Evolutionary conservation across 176 grass and related monocot genomes (phyloP).

Genomic region (Ampelocalamus luodianensis): DNA sequence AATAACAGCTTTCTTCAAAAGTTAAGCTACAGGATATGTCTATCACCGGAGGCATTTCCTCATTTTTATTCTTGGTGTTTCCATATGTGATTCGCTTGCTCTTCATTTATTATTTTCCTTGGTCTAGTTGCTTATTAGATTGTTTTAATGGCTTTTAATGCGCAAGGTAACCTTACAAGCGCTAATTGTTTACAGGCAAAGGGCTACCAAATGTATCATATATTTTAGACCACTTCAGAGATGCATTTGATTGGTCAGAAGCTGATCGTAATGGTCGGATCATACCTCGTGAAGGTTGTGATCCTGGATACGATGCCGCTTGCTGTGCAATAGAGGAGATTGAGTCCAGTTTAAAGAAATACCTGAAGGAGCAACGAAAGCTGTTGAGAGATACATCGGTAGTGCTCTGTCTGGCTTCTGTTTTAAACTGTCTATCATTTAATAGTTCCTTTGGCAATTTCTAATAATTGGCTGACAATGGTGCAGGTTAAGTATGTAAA

Average conservation of each 20-base stretch:
- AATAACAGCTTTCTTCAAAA: constrained; percentile 35
- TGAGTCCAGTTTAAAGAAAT: constrained; percentile 58
- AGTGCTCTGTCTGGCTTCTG: constrained; percentile 18
- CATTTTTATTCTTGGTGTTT: neutral
- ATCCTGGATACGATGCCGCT: constrained; percentile 76
- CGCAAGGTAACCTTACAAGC: constrained; percentile 30
- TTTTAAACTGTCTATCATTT: constrained; percentile 30
- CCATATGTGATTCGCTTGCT: constrained; percentile 16
- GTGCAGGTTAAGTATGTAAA: constrained; percentile 83
- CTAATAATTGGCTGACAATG: constrained; percentile 22
- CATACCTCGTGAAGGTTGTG: constrained; percentile 85
- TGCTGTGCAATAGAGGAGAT: constrained; percentile 68
- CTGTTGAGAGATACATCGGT: constrained; percentile 64
- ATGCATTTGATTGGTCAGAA: constrained; percentile 99
- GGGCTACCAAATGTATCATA: constrained; percentile 65
- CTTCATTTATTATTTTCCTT: constrained; percentile 31
- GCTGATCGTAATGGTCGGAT: constrained; percentile 77
- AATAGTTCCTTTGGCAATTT: constrained; percentile 8
- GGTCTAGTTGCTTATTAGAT: constrained; percentile 27
- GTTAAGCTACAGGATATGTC: neutral
- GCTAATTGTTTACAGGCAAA: constrained; percentile 72
- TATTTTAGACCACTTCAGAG: constrained; percentile 73
- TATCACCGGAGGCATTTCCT: constrained; percentile 5
- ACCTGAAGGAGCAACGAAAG: constrained; percentile 86
- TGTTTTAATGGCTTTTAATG: constrained; percentile 26